Evolutionary conservation across 257 asterid genomes (phyloP), one percentile per base, ranked within the genome.

Genomic region (Fraxinus cuspidata): DNA sequence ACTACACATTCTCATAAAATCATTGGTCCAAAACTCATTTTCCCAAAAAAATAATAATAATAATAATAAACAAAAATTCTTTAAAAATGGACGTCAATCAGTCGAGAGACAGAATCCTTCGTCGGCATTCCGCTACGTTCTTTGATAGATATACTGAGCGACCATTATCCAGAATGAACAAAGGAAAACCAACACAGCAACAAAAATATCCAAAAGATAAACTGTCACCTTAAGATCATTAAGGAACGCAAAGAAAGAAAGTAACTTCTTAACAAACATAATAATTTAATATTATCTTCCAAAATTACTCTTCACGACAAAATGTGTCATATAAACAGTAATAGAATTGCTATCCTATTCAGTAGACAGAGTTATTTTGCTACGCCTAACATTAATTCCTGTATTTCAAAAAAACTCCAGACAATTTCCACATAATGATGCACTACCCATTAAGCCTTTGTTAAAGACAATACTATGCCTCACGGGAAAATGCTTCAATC

Each of bases 401-500:
- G 78, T 71, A 75, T 78, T 78, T 60, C 66, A 75, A 84, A 42
- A 40, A 58, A 63, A 68, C 74, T 72, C 70, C 79, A 38, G 53
- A 51, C 51, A 73, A 70, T 56, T 70, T 47, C 11, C 28, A 65
- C 68, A 79, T 27, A 42, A 13, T 44, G 42, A 63, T 63, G 70
- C 7, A 70, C 87, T 80, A 58, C 74, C 76, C 70, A 76, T 67
- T 64, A 64, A 66, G 77, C 83, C 74, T 72, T 21, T 35, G 79
- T 73, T 32, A 70, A 79, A 69, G 47, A 68, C 23, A 12, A 34
- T 65, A 63, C 28, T 74, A 44, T 28, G 66, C 81, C 47, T 88
- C 90, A 1, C 77, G 73, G 27, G 86, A 86, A 47, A 90, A 79
- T 0, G 91, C 90, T 70, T 89, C 90, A 3, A 88, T 73, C 87